Percentiles rank a stretch among this genome's conserved stretches.
Evolutionary conservation across 805 yeast genomes (phyloP).

Genomic region (Candida pini): DNA sequence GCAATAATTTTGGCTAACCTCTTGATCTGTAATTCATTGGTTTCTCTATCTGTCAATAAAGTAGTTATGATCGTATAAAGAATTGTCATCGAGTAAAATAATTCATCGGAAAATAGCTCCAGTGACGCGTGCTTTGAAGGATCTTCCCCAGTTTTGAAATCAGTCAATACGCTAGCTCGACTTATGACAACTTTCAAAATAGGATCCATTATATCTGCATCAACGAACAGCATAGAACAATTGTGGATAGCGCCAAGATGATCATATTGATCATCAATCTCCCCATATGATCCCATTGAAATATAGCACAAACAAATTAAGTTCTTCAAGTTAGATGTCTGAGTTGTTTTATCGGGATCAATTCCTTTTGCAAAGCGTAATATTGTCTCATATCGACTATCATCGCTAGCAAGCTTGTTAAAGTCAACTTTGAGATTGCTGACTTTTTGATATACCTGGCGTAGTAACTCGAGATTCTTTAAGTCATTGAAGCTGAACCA

Average conservation of each 20-base stretch:
- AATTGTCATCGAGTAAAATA: slow-evolving; percentile 26
- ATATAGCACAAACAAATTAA: slow-evolving; percentile 23
- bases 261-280: slow-evolving; percentile 11
- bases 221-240: slow-evolving; percentile 20
- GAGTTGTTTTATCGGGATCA: background rate
- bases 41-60: slow-evolving; percentile 7
- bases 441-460: slow-evolving; percentile 6
- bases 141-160: slow-evolving; percentile 15
- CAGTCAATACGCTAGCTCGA: slow-evolving; percentile 14
- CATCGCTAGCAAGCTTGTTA: background rate
- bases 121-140: slow-evolving; percentile 5
- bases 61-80: slow-evolving; percentile 17
- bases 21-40: slow-evolving; percentile 3
- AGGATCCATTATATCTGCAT: slow-evolving; percentile 7
- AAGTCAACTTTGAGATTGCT: background rate
- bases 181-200: slow-evolving; percentile 10
- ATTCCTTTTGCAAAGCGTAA: background rate
- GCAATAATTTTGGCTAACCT: slow-evolving; percentile 8
- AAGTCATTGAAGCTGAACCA: slow-evolving; percentile 33
- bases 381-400: background rate
- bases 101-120: slow-evolving; percentile 19
- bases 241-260: slow-evolving; percentile 20
- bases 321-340: slow-evolving; percentile 4
- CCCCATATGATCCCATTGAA: slow-evolving; percentile 26
- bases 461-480: slow-evolving; percentile 15